These are phyloP conservation scores for Aspergillus neotritici DNA, from an alignment of 2,329 filamentous ascomycete genomes.

Conservation along the genomic window DNA sequence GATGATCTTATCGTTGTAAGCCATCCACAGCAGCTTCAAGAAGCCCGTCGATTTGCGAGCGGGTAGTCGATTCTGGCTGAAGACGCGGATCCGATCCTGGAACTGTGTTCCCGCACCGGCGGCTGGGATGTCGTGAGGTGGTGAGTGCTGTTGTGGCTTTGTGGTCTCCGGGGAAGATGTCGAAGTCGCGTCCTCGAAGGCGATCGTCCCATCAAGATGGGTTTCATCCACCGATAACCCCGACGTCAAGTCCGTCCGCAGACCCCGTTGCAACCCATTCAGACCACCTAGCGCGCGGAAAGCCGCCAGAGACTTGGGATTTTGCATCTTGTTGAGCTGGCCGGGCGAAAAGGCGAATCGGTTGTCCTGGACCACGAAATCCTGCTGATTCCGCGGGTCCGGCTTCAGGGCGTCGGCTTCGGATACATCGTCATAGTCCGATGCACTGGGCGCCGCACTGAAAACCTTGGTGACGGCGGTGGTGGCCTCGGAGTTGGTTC, in stretches of 20 bases:
- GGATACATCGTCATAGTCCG: constrained; percentile 34
- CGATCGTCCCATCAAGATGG: constrained; percentile 57
- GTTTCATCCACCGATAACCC: constrained; percentile 75
- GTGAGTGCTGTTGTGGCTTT: constrained; percentile 2
- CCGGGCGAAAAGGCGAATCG: constrained; percentile 76
- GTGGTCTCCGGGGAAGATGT: constrained; percentile 14
- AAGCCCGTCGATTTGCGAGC: constrained; percentile 59
- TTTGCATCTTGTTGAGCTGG: constrained; percentile 78
- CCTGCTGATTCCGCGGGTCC: constrained; percentile 67
- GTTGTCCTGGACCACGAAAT: constrained; percentile 72
- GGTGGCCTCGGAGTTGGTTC: constrained; percentile 29
- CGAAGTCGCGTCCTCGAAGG: constrained; percentile 64
- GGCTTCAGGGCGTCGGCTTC: constrained; percentile 61
- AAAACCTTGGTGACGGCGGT: constrained; percentile 12
- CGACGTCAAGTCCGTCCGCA: constrained; percentile 64
- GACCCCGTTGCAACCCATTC: constrained; percentile 68
- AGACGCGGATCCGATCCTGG: constrained; percentile 56
- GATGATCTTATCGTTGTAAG: constrained; percentile 69
- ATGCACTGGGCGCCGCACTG: too few species aligned
- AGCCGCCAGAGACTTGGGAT: constrained; percentile 78
- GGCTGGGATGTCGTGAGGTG: constrained; percentile 5
- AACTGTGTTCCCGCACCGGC: constrained; percentile 32
- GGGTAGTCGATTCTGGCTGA: constrained; percentile 57
- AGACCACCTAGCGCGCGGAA: constrained; percentile 78
- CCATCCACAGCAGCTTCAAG: constrained; percentile 58